Evolutionary conservation across 768 basidiomycete species (phyloP), one percentile per base, ranked within the genome.

Genomic region (Podaxis pistillaris): DNA sequence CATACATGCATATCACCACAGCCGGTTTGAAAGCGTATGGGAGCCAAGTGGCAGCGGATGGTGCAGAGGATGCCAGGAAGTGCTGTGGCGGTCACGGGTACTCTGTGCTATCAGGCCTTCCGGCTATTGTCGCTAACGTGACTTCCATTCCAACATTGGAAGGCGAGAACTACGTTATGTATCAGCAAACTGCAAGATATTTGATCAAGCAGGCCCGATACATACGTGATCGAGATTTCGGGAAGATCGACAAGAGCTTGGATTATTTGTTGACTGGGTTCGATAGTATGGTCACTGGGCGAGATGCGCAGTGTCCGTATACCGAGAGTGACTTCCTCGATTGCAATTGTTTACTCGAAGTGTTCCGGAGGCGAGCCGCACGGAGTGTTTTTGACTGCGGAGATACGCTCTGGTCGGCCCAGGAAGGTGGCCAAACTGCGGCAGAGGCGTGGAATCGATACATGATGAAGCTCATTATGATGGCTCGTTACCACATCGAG

Each of bases 141-240:
- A 63, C 68, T 2, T 60, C 70, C 3, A 65, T 66, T 33, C 55
- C 64, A 12, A 72, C 68, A 1, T 51, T 72, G 4, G 70, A 73
- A 50, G 72, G 72, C 9, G 71, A 72, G 51, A 69, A 72, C 44
- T 70, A 67, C 26, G 70, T 71, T 22, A 70, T 72, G 71, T 73
- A 69, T 53, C 71, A 69, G 59, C 72, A 73, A 60, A 62, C 71
- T 5, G 72, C 71, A 6, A 62, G 72, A n/a, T 69, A 66, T 46
- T 65, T 72, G 41, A 49, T 72, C 6, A 71, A 72, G 53, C 62
- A 64, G 51, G 61, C 62, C 24, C 33, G 36, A 33, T 26, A 11
- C 2, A 33, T 58, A 7, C 56, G 56, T 3, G 28, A 7, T n/a
- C 41, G 56, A 28, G 9, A 33, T 47, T 26, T 36, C 26, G 17